Evolutionary conservation across 371 early-diverging fungal genomes (phyloP).

Genomic region (Apophysomyces ossiformis): DNA sequence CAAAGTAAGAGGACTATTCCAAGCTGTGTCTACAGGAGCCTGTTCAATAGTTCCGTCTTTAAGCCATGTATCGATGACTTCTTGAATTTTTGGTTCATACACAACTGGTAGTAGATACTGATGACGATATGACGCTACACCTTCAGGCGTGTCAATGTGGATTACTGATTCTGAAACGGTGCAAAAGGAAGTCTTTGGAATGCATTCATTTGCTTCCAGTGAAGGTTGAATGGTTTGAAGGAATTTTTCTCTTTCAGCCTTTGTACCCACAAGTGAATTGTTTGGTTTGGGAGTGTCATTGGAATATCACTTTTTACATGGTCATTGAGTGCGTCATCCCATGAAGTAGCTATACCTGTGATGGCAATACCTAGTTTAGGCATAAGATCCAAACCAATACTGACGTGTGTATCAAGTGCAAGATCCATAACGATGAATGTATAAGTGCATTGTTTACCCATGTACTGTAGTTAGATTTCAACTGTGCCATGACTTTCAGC

Average conservation of each 20-base stretch:
- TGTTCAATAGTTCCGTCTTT: conserved; percentile 9
- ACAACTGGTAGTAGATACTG: no score
- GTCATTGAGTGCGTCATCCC: neutral
- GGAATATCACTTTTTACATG: neutral
- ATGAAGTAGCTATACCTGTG: conserved; percentile 15
- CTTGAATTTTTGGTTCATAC: no score
- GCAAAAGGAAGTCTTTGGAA: conserved; percentile 22
- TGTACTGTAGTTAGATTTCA: no score
- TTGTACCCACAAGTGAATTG: neutral
- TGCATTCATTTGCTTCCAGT: conserved; percentile 15
- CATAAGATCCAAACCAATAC: conserved; percentile 19
- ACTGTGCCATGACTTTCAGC: no score
- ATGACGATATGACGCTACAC: no score
- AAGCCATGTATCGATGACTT: neutral
- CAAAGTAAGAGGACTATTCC: conserved; percentile 10
- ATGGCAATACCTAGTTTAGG: conserved; percentile 17
- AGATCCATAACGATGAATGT: no score
- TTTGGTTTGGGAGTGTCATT: neutral
- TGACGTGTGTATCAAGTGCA: neutral
- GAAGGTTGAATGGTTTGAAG: conserved; percentile 11
- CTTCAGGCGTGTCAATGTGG: neutral
- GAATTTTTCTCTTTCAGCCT: conserved; percentile 4
- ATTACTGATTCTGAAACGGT: conserved; percentile 23
- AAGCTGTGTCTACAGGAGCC: neutral
- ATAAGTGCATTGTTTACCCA: no score